Evolutionary conservation across 2,329 filamentous ascomycete species (phyloP).

Genomic region (Hysterium pulicare): DNA sequence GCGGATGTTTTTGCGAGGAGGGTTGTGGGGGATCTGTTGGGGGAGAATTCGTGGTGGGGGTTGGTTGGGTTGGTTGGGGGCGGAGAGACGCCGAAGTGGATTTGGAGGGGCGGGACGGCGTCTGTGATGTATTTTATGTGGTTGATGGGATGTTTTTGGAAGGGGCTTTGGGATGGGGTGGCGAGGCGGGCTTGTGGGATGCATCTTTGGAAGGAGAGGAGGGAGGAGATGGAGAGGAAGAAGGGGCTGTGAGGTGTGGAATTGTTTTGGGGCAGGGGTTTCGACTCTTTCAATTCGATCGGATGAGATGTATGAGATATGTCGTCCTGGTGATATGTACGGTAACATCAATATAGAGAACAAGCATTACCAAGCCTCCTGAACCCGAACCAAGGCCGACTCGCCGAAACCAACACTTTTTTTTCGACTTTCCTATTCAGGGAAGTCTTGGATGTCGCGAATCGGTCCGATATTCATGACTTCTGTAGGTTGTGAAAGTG

Average conservation of each 20-base stretch:
- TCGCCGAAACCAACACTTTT: too few relatives aligned
- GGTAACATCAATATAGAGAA: not conserved
- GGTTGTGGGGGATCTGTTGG: slow-evolving; percentile 8
- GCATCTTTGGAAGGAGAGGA: not conserved
- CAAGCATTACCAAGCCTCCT: not conserved
- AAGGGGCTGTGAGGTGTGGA: not conserved
- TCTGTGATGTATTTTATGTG: not conserved
- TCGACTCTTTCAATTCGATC: not conserved
- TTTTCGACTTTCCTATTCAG: too few relatives aligned
- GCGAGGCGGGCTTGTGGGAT: not conserved
- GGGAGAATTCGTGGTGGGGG: not conserved
- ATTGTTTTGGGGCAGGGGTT: not conserved
- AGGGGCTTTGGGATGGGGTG: not conserved
- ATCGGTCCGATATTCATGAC: too few relatives aligned
- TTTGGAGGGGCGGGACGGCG: slow-evolving; percentile 4
- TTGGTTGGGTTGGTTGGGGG: slow-evolving; percentile 1
- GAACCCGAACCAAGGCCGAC: too few relatives aligned
- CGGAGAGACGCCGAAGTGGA: slow-evolving; percentile 1
- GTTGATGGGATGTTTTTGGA: not conserved
- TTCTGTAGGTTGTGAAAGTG: too few relatives aligned
- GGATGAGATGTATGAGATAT: not conserved
- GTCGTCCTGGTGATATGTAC: not conserved
- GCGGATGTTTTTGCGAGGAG: slow-evolving; percentile 5
- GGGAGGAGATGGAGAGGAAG: not conserved
- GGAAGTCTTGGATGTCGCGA: too few relatives aligned